Percentiles rank a stretch among this genome's conserved stretches.
Conservation (phyloP, 768 basidiomycete genomes). For the Tulasnella calospora region DNA sequence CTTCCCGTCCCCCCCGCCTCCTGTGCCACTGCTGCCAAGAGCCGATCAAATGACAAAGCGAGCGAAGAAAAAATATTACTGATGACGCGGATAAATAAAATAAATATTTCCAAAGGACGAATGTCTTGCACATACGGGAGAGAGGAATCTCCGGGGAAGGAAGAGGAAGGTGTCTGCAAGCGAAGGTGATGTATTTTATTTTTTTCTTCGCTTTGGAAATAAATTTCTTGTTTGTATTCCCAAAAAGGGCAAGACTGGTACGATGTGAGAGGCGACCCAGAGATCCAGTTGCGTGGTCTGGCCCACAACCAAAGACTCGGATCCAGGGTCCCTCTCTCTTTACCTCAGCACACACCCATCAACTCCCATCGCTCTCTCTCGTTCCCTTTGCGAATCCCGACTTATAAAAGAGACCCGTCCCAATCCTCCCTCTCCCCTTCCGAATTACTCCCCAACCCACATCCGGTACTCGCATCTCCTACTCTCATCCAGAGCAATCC, state of each 20-base stretch:
- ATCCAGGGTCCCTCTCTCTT: background rate
- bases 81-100: background rate
- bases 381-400: background rate
- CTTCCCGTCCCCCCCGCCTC: background rate
- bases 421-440: background rate
- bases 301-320: background rate
- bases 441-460: constrained; percentile 3
- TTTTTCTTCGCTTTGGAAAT: background rate
- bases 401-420: background rate
- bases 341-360: constrained; percentile 5
- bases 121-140: background rate
- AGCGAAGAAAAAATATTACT: background rate
- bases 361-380: background rate
- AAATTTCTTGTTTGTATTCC: background rate
- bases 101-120: background rate
- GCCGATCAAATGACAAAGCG: background rate
- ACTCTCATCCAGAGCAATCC: background rate
- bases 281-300: constrained; percentile 1
- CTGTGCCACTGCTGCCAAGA: background rate
- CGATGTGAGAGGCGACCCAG: background rate
- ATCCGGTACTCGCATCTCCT: background rate
- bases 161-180: background rate
- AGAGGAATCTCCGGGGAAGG: background rate
- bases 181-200: background rate
- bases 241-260: background rate